Conservation (phyloP, 495 filamentous ascomycete genomes). For the Trichoderma erinaceum region DNA sequence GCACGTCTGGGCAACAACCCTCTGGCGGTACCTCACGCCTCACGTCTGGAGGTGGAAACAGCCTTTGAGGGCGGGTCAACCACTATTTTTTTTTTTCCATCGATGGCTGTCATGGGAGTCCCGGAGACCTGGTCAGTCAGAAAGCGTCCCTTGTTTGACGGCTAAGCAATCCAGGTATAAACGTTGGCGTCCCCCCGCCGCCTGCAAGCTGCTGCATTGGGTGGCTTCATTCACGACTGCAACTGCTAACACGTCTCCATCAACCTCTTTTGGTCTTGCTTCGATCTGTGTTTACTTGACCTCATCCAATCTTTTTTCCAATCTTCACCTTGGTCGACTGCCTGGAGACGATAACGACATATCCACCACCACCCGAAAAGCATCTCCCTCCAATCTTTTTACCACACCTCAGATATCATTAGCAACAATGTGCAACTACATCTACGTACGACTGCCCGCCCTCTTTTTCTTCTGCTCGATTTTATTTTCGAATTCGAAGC, state of each 20-base stretch:
- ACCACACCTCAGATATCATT: background rate
- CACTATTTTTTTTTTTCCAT: slow-evolving; percentile 1
- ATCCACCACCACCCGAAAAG: no score
- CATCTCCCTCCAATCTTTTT: no score
- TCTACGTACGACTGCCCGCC: slow-evolving; percentile 14
- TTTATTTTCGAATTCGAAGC: background rate
- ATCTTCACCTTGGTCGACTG: background rate
- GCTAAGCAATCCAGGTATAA: slow-evolving; percentile 7
- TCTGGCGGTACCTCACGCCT: slow-evolving; percentile 12
- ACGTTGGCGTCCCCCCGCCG: slow-evolving; percentile 12
- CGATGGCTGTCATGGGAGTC: slow-evolving; percentile 6
- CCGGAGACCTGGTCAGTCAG: slow-evolving; percentile 5
- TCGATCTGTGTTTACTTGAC: background rate
- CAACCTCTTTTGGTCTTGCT: background rate
- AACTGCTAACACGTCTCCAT: background rate
- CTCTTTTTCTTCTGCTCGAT: background rate
- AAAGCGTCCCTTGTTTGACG: slow-evolving; percentile 12
- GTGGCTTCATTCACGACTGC: background rate
- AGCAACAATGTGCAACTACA: slow-evolving; percentile 16
- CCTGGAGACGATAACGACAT: no score
- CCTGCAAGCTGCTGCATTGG: slow-evolving; percentile 14
- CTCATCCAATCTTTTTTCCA: background rate
- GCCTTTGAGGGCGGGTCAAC: slow-evolving; percentile 1
- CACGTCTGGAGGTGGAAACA: slow-evolving; percentile 4
- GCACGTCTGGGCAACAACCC: background rate